Conservation (phyloP, 345 rosid species). For the Geranium brycei region DNA sequence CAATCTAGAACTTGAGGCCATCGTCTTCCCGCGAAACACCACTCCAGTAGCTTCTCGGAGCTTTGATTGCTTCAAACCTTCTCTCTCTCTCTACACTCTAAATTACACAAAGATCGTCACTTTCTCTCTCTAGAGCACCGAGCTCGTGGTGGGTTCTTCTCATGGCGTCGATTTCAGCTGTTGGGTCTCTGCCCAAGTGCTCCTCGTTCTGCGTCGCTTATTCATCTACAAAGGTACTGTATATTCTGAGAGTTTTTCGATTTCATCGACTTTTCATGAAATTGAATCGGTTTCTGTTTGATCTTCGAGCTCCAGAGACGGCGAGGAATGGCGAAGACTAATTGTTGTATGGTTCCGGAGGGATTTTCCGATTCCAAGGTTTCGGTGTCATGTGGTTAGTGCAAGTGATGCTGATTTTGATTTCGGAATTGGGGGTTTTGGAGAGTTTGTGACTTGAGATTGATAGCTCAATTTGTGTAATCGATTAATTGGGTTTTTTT, state of each 20-base stretch:
- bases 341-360: slow-evolving; percentile 11
- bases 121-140: background rate
- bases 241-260: background rate
- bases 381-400: slow-evolving; percentile 18
- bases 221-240: slow-evolving; percentile 10
- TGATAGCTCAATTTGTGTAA: background rate
- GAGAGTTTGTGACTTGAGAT: background rate
- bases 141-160: background rate
- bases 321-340: slow-evolving; percentile 16
- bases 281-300: background rate
- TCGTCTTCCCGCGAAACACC: slow-evolving; percentile 31
- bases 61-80: background rate
- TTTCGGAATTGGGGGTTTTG: background rate
- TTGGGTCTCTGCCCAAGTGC: slow-evolving; percentile 16
- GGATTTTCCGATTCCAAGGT: slow-evolving; percentile 8
- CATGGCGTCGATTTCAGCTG: slow-evolving; percentile 54
- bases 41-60: background rate
- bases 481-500: background rate
- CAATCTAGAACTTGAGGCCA: slow-evolving; percentile 23
- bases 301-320: slow-evolving; percentile 24
- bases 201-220: slow-evolving; percentile 8
- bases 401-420: background rate
- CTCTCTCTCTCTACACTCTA: background rate
- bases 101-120: background rate
- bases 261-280: background rate